These are phyloP conservation scores for Trichophyton schoenleinii DNA, from an alignment of 2,329 filamentous ascomycete species.

Conservation along the genomic window DNA sequence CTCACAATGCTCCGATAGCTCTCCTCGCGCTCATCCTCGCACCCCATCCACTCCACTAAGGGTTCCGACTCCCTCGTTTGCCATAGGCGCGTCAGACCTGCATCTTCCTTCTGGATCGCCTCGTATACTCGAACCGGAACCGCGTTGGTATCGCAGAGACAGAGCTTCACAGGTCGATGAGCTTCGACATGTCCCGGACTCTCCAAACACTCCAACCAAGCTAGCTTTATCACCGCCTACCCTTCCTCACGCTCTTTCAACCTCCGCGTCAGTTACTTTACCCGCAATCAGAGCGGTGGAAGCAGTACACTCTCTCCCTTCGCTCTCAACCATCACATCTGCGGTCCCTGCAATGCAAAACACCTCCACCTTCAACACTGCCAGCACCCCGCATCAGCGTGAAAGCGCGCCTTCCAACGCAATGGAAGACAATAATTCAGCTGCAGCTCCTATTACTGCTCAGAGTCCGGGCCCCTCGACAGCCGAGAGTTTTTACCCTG, in stretches of 20 bases:
- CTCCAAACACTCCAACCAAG: background rate
- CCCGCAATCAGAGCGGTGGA: background rate
- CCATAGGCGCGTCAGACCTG: background rate
- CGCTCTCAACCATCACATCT: background rate
- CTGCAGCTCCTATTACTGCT: slow-evolving; percentile 15
- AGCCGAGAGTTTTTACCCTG: slow-evolving; percentile 26
- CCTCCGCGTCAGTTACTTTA: background rate
- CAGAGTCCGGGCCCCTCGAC: slow-evolving; percentile 26
- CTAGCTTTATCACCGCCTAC: background rate
- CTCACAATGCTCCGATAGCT: background rate
- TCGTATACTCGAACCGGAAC: background rate
- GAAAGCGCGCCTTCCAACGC: background rate
- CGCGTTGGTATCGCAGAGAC: background rate
- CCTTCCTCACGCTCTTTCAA: background rate
- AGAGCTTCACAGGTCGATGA: background rate
- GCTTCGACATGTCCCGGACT: background rate
- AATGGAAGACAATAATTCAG: background rate
- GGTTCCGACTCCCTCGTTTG: background rate
- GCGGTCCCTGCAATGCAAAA: background rate
- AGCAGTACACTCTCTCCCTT: background rate
- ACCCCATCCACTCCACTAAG: background rate
- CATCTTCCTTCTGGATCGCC: background rate
- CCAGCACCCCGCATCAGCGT: background rate
- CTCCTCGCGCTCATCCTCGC: background rate
- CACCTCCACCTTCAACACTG: background rate